Base-by-base conservation (phyloP, 2,329 filamentous ascomycete species). In the Arthrobotrys entomopaga region DNA sequence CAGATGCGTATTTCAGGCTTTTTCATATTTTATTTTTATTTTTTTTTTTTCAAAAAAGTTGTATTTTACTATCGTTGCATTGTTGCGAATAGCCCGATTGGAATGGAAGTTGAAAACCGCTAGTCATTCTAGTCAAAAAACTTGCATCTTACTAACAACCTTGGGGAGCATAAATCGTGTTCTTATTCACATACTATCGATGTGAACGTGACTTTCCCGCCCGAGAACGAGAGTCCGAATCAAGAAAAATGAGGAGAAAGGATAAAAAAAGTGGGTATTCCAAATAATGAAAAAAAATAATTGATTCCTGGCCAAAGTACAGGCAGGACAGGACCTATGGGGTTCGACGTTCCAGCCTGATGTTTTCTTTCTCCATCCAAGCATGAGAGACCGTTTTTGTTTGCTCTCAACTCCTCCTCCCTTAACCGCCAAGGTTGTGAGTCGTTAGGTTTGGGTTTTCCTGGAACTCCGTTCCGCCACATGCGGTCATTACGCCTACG, bases 381-480 rank as follows among this genome's bases (percentile, higher is more conserved):
- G 54, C 52, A 60, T 26, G 46, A 42, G 40, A 43, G 10, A 46
- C 6, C 2, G 59, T 16, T 22, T 24, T 16, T 59, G 19, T 42
- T 53, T 57, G 16, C 26, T 50, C 42, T 43, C 24, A 34, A 34
- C 19, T 19, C 50, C 2, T 10, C 20, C 16, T 38, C 53, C 34
- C 53, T 58, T 42, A 22, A 46, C 38, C 46, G 60, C 67, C 54
- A 72, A 72, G 60, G 60, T 65, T 58, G 50, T 49, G 46, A 60
- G 63, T 73, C 69, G 69, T 57, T 66, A 57, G 61, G 49, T 56
- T 59, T 74, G 34, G 57, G 58, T 67, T 73, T 74, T 67, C 70
- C 70, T 74, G 70, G 70, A 74, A 74, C 70, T 74, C 63, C 63
- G 63, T 74, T 67, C 70, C 70, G 70, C 70, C 70, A 74, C 69